These are phyloP conservation scores for Trametes maxima DNA, from an alignment of 768 basidiomycete species.

Conservation along the genomic window DNA sequence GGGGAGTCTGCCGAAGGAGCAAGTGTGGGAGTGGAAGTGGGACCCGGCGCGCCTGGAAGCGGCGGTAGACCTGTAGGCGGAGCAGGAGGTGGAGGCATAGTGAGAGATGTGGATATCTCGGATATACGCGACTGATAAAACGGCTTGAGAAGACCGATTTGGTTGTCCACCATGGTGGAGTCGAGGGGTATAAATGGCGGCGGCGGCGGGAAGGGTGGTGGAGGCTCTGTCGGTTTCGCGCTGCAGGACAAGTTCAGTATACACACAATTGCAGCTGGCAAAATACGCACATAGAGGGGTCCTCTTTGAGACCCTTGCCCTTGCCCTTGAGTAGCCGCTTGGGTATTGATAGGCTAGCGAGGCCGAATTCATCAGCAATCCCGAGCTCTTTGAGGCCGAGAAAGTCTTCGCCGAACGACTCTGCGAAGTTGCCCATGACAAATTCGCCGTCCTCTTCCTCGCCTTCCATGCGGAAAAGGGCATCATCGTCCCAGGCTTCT, in stretches of 20 bases:
- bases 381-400: constrained; percentile 87
- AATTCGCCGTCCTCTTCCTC: constrained; percentile 69
- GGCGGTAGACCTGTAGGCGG: constrained; percentile 24
- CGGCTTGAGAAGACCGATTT: constrained; percentile 81
- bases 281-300: constrained; percentile 51
- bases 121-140: constrained; percentile 69
- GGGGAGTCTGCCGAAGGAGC: constrained; percentile 26
- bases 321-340: constrained; percentile 74
- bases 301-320: constrained; percentile 43
- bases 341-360: constrained; percentile 78
- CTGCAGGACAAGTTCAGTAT: constrained; percentile 35
- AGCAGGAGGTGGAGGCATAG: constrained; percentile 22
- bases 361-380: constrained; percentile 82
- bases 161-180: constrained; percentile 63
- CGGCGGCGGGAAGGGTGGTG: constrained; percentile 83
- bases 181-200: constrained; percentile 78
- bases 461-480: constrained; percentile 55
- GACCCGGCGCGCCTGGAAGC: constrained; percentile 12
- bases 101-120: constrained; percentile 38
- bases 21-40: constrained; percentile 8
- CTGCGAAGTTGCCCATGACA: constrained; percentile 82
- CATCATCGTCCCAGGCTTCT: constrained; percentile 61
- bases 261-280: neutral
- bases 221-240: constrained; percentile 70
- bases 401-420: constrained; percentile 89